A percentile compares a stretch with the other conserved stretches of the same genome.
phyloP scores from a whole-genome alignment of 164 flowering plant genomes.

The Umbilicus rupestris region DNA sequence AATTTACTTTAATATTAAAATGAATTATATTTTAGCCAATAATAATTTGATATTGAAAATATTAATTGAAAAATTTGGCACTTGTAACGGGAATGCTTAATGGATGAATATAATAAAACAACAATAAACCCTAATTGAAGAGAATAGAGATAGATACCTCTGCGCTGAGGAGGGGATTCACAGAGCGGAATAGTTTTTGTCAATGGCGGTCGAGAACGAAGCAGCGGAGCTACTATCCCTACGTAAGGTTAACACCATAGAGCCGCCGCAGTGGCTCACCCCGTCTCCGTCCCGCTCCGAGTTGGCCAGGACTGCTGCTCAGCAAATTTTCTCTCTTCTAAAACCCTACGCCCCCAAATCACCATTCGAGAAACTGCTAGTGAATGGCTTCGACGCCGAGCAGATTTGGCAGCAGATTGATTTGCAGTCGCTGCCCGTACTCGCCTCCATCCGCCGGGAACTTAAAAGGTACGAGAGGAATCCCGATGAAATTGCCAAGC shows the following conservation, averaged over 20 bases:
- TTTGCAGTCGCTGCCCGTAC: slow-evolving; percentile 48
- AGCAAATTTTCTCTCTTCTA: slow-evolving; percentile 43
- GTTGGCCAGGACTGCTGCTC: slow-evolving; percentile 43
- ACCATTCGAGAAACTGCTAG: slow-evolving; percentile 47
- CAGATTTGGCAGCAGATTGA: slow-evolving; percentile 96
- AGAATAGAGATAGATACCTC: too few relatives aligned
- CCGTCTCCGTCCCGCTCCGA: slow-evolving; percentile 37
- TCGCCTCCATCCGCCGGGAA: slow-evolving; percentile 37
- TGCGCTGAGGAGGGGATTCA: neutral
- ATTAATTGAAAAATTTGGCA: too few relatives aligned
- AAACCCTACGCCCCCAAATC: slow-evolving; percentile 55
- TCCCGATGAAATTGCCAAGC: slow-evolving; percentile 32
- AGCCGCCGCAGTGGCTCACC: slow-evolving; percentile 48
- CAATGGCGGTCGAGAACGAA: slow-evolving; percentile 11
- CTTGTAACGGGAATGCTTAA: too few relatives aligned
- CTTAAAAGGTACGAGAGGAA: slow-evolving; percentile 44
- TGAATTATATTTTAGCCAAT: too few relatives aligned
- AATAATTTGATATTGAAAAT: too few relatives aligned
- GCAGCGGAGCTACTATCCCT: slow-evolving; percentile 21
- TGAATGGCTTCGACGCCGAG: slow-evolving; percentile 78
- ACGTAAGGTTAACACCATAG: slow-evolving; percentile 30
- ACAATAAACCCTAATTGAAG: too few relatives aligned
- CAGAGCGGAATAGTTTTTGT: neutral
- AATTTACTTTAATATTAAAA: too few relatives aligned
- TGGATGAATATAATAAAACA: too few relatives aligned